Base-by-base conservation (phyloP, 2,329 filamentous ascomycete species). In the Graphilbum sp. region DNA sequence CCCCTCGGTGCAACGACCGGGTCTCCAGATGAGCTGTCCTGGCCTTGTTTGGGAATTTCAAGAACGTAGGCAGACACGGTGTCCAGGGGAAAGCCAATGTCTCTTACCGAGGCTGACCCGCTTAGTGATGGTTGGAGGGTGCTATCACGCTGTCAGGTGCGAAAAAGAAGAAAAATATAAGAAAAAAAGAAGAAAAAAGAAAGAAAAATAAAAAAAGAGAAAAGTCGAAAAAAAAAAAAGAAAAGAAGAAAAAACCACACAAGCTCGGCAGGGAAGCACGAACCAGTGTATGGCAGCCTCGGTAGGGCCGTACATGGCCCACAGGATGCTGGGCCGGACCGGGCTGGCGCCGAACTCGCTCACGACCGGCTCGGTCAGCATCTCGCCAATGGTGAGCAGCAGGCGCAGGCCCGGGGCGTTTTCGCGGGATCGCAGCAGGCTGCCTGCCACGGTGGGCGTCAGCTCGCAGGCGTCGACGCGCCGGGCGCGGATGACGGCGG, bases 271-370 rank as follows among this genome's bases (percentile, higher is more conserved):
- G 2, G 5, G 19, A 27, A 10, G 24, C 8, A 38, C 42, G 3
- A 50, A 69, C 67, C 71, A 95, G 53, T 95, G 87, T 41, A 95
- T 93, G 0, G 86, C 75, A 8, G 84, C 84, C 58, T 95, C 87
- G 0, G 87, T 95, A 2, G 87, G 87, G 0, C 87, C 87, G 52
- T 95, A 95, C 85, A 94, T 93, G 25, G 78, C 87, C 69, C 84
- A 87, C 1, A 95, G 64, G 32, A 93, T 75, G 46, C 80, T 77
- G 2, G 61, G 52, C 8, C 57, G 58, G 1, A 51, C 51, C 0
- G 55, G 50, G 10, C 62, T 59, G 3, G 72, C 72, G 6, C 84
- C 85, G 62, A 90, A 95, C 51, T 92, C 84, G 27, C 72, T 61
- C 18, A 94, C 66, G 2, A 95, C 78, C 9, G 73, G 69, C 32